These are phyloP conservation scores for Wallacemonas sp. DNA, from an alignment of 208 protist species.

Conservation along the genomic window DNA sequence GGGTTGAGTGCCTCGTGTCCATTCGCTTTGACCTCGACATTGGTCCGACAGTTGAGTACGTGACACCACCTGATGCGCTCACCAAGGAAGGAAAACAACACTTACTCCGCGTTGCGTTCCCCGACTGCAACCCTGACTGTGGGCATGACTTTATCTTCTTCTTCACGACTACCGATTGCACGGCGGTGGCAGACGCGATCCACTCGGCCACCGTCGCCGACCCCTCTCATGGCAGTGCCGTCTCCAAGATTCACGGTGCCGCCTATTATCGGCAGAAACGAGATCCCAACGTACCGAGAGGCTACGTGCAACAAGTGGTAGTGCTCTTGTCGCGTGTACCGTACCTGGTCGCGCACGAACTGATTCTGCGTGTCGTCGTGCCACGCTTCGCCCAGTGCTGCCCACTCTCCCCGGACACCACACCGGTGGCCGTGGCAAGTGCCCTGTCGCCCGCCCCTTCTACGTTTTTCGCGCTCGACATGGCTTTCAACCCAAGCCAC, in stretches of 20 bases:
- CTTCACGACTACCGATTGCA: conserved; percentile 73
- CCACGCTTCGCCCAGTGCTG: conserved; percentile 84
- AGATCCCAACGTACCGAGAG: conserved; percentile 66
- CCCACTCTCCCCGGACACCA: conserved; percentile 70
- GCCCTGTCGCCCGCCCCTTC: conserved; percentile 56
- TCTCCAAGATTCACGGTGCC: conserved; percentile 61
- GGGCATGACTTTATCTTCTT: conserved; percentile 87
- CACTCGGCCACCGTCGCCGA: conserved; percentile 10
- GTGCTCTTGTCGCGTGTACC: conserved; percentile 78
- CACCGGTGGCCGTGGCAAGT: conserved; percentile 57
- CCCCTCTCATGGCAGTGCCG: conserved; percentile 9
- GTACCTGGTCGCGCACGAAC: conserved; percentile 72
- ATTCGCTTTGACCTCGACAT: conserved; percentile 89
- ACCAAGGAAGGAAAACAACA: conserved; percentile 44
- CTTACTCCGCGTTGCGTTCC: conserved; percentile 65
- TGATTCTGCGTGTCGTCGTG: conserved; percentile 79
- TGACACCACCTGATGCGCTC: conserved; percentile 54
- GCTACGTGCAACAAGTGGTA: conserved; percentile 87
- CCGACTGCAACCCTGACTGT: conserved; percentile 82
- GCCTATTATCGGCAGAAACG: conserved; percentile 86
- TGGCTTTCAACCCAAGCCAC: conserved; percentile 55
- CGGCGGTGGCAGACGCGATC: conserved; percentile 7
- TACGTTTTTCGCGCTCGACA: conserved; percentile 60
- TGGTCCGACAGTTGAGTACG: conserved; percentile 72
- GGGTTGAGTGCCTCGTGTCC: conserved; percentile 76